Evolutionary conservation across 441 rosid species (phyloP).

Genomic region (Iberis amara): DNA sequence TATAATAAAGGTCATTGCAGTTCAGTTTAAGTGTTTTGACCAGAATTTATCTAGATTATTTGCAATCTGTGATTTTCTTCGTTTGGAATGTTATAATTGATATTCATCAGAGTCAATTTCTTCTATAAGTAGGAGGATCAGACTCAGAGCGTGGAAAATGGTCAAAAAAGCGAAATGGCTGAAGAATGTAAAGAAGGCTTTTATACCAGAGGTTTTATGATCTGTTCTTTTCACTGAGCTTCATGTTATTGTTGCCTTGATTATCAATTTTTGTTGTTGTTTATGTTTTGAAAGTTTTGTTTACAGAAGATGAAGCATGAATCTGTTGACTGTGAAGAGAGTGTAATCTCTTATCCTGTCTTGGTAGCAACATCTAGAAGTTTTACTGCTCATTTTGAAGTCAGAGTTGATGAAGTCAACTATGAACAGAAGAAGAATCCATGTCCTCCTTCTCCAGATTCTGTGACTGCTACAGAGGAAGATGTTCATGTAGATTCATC

Average conservation of each 20-base stretch:
- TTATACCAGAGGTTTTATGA: slow-evolving; percentile 51
- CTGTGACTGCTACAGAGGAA: slow-evolving; percentile 17
- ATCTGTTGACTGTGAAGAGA: slow-evolving; percentile 46
- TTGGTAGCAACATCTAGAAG: slow-evolving; percentile 33
- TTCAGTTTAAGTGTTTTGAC: neutral
- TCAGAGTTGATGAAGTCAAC: slow-evolving; percentile 40
- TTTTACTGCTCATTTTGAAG: slow-evolving; percentile 41
- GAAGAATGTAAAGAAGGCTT: slow-evolving; percentile 68
- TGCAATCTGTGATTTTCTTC: neutral
- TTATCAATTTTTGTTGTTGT: neutral
- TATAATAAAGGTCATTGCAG: neutral
- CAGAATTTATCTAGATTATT: neutral
- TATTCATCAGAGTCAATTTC: neutral
- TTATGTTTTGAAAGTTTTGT: neutral
- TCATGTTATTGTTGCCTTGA: slow-evolving; percentile 9
- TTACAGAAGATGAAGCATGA: slow-evolving; percentile 54
- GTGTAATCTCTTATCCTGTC: slow-evolving; percentile 40
- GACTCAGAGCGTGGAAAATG: slow-evolving; percentile 40
- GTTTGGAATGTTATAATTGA: neutral
- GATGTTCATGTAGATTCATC: slow-evolving; percentile 27
- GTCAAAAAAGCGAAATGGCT: slow-evolving; percentile 92
- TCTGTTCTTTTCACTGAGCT: neutral
- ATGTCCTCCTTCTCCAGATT: slow-evolving; percentile 38
- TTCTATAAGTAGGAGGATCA: slow-evolving; percentile 25
- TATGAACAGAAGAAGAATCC: slow-evolving; percentile 33